Evolutionary conservation across 1,284 basidiomycete species (phyloP), one percentile per base, ranked within the genome.

Genomic region (Apiotrichum veenhuisii): DNA sequence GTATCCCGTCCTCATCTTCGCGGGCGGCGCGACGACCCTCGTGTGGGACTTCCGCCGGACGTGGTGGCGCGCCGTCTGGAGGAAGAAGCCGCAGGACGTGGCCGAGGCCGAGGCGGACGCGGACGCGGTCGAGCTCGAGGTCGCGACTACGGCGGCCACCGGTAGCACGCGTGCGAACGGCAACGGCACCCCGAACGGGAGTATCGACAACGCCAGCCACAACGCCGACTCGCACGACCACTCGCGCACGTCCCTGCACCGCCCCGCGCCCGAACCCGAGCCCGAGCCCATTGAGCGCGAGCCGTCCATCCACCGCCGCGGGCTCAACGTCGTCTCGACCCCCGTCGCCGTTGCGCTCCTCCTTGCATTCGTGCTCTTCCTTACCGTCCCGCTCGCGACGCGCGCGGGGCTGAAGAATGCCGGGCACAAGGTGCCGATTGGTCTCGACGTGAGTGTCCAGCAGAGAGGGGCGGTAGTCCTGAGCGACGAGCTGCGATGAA

Each of bases 1-100:
- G 76, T 78, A 78, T 44, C 77, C 75, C 8, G 63, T 69, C 38
- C 65, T 78, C 37, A 74, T 78, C 17, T 72, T 66, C 26, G 64
- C 60, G 1, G 77, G 76, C 5, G 77, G 77, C 7, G 18, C 69
- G 2, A 20, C 61, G 14, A 76, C 76, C 3, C 57, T 76, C 17
- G 26, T 67, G 1, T 77, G 67, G 59, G 76, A 78, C 57, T 70
- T 65, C 33, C 65, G 71, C 14, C 56, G 54, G 33, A 52, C 53
- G 30, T 54, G 54, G 58, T 41, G 57, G 27, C 36, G 38, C 18
- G 22, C 30, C 22, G 9, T 51, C 23, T 17, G 34, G 30, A 37
- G 34, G 12, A 52, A 34, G 41, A 27, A 20, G 5, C 48, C 23
- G 25, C 41, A 20, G 34, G 36, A 26, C 43, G 47, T 53, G 44